A percentile compares a stretch with the other conserved stretches of the same genome.
Evolutionary conservation across 2,329 filamentous ascomycete genomes (phyloP).

Genomic region (Dactylellina sp.): DNA sequence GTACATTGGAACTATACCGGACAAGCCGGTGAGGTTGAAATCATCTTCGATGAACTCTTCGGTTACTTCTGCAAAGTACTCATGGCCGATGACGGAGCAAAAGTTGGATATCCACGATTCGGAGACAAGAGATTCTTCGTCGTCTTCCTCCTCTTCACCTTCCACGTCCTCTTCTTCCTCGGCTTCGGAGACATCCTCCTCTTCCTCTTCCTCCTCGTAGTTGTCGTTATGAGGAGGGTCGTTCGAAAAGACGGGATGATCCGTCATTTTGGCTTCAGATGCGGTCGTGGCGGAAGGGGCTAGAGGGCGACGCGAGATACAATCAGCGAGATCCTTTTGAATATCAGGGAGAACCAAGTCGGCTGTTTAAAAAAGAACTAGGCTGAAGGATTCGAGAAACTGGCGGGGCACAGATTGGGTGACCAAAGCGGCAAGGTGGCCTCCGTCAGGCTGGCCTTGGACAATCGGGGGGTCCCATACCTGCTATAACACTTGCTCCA

Average conservation of each 20-base stretch:
- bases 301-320: not conserved
- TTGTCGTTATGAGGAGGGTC: constrained; percentile 50
- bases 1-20: constrained; percentile 97
- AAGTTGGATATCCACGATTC: constrained; percentile 99
- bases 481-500: constrained; percentile 45
- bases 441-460: not conserved
- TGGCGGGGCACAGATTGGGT: constrained; percentile 1
- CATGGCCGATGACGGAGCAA: constrained; percentile 92
- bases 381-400: not conserved
- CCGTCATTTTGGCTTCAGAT: constrained; percentile 55
- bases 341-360: no score
- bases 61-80: constrained; percentile 98
- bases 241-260: constrained; percentile 55
- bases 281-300: constrained; percentile 34
- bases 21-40: constrained; percentile 96
- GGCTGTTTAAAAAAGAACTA: no score
- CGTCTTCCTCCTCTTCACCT: constrained; percentile 57
- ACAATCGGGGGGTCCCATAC: constrained; percentile 11
- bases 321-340: not conserved
- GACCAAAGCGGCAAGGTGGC: not conserved
- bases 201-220: constrained; percentile 52
- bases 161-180: constrained; percentile 61
- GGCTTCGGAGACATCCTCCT: constrained; percentile 54
- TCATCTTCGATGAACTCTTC: constrained; percentile 99
- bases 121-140: constrained; percentile 62